Evolutionary conservation across 2,329 filamentous ascomycete species (phyloP).

Genomic region (Diaporthe aspalathi): DNA sequence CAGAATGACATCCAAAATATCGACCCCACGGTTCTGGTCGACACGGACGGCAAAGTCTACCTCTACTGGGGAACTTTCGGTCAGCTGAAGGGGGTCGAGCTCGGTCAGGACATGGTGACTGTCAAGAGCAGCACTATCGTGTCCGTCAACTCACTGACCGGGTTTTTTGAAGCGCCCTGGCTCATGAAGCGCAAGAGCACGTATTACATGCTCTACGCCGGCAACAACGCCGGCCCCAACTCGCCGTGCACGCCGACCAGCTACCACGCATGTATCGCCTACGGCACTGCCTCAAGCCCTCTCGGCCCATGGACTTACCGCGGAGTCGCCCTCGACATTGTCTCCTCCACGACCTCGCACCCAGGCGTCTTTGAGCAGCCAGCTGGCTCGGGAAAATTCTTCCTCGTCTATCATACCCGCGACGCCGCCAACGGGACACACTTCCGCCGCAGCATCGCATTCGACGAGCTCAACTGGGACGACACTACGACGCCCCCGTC

Average conservation of each 20-base stretch:
- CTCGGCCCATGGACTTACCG: constrained; percentile 52
- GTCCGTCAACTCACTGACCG: constrained; percentile 44
- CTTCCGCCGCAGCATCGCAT: constrained; percentile 51
- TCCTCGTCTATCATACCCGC: constrained; percentile 51
- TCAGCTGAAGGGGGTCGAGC: constrained; percentile 49
- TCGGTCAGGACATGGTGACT: constrained; percentile 52
- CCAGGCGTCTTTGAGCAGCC: constrained; percentile 46
- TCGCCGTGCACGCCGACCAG: constrained; percentile 53
- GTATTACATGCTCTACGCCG: constrained; percentile 55
- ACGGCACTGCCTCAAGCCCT: constrained; percentile 49
- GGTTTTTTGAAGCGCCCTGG: constrained; percentile 55
- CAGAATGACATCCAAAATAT: constrained; percentile 55
- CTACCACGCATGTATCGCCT: constrained; percentile 53
- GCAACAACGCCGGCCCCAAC: constrained; percentile 51
- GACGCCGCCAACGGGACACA: constrained; percentile 50
- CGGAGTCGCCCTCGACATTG: constrained; percentile 49
- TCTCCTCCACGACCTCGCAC: constrained; percentile 53
- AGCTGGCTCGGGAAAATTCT: constrained; percentile 45
- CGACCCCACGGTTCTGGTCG: constrained; percentile 53
- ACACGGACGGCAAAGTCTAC: constrained; percentile 50
- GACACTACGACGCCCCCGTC: constrained; percentile 45
- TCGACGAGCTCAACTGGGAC: constrained; percentile 49
- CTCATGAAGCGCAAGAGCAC: constrained; percentile 50
- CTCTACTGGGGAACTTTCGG: constrained; percentile 54
- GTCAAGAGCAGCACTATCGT: constrained; percentile 43